These are phyloP conservation scores for Primulina eburnea DNA, from an alignment of 257 asterid genomes.

Conservation along the genomic window DNA sequence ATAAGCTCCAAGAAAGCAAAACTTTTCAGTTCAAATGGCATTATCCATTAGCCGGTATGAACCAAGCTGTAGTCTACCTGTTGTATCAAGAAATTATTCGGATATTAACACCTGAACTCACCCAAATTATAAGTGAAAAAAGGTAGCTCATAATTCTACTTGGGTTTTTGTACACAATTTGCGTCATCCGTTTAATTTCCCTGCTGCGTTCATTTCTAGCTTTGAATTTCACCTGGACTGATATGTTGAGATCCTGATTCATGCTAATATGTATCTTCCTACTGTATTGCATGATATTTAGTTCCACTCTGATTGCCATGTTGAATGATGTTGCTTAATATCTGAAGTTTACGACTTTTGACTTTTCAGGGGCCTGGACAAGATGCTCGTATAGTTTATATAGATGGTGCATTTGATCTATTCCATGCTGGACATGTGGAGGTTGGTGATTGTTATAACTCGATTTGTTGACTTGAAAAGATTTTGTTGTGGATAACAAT, in stretches of 20 bases:
- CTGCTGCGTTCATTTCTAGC: slow-evolving; percentile 17
- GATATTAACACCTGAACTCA: slow-evolving; percentile 13
- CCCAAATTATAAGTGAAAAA: background rate
- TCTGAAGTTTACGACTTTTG: slow-evolving; percentile 23
- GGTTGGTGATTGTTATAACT: slow-evolving; percentile 41
- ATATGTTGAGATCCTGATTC: slow-evolving; percentile 15
- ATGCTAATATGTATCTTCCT: slow-evolving; percentile 7
- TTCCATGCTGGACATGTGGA: slow-evolving; percentile 99
- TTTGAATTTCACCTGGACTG: slow-evolving; percentile 12
- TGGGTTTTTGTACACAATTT: background rate
- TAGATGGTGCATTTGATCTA: slow-evolving; percentile 99
- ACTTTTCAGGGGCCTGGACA: slow-evolving; percentile 79
- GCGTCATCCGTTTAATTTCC: slow-evolving; percentile 13
- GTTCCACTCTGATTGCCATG: slow-evolving; percentile 18
- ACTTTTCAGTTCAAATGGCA: too few species aligned
- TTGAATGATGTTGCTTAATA: slow-evolving; percentile 12
- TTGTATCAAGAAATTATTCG: slow-evolving; percentile 17
- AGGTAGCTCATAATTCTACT: background rate
- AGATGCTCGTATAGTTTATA: slow-evolving; percentile 91
- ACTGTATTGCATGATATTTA: background rate
- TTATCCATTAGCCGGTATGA: background rate
- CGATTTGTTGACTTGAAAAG: slow-evolving; percentile 1
- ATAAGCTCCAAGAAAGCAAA: background rate
- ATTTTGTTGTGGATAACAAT: background rate
- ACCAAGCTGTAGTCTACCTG: background rate